Evolutionary conservation across 768 basidiomycete species (phyloP).

Genomic region (Pleurotus cornucopiae): DNA sequence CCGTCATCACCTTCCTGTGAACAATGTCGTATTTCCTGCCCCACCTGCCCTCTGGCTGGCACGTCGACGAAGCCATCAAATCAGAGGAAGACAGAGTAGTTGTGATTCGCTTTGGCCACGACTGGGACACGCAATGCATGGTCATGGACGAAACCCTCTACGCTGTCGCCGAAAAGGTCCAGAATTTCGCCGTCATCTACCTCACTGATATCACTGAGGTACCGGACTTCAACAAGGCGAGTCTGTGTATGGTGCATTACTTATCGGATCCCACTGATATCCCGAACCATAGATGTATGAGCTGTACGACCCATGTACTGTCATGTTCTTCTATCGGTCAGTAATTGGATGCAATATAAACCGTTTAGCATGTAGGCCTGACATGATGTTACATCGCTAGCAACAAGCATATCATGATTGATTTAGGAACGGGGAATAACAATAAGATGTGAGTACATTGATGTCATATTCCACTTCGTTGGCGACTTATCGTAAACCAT

Average conservation of each 20-base stretch:
- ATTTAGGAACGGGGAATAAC: conserved; percentile 98
- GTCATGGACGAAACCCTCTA: conserved; percentile 98
- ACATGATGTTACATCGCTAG: conserved; percentile 32
- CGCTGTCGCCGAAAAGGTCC: conserved; percentile 89
- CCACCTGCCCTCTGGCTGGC: conserved; percentile 91
- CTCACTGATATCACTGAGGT: conserved; percentile 93
- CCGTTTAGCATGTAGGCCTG: background rate
- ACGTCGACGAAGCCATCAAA: conserved; percentile 98
- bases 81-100: conserved; percentile 96
- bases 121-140: conserved; percentile 95
- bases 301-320: conserved; percentile 93
- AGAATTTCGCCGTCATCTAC: conserved; percentile 98
- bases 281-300: conserved; percentile 83
- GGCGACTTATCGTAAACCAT: conserved; percentile 1
- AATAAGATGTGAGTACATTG: conserved; percentile 84
- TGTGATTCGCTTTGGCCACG: conserved; percentile 91
- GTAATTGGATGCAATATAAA: conserved; percentile 17
- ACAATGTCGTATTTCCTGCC: conserved; percentile 90
- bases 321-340: conserved; percentile 98
- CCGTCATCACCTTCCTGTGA: background rate
- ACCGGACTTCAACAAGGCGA: conserved; percentile 96
- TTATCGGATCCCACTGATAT: background rate
- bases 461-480: background rate
- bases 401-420: conserved; percentile 99
- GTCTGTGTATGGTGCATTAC: conserved; percentile 13